A percentile compares a stretch with the other conserved stretches of the same genome.
Evolutionary conservation across 495 filamentous ascomycete species (phyloP).

Genomic region (Talaromyces liani): DNA sequence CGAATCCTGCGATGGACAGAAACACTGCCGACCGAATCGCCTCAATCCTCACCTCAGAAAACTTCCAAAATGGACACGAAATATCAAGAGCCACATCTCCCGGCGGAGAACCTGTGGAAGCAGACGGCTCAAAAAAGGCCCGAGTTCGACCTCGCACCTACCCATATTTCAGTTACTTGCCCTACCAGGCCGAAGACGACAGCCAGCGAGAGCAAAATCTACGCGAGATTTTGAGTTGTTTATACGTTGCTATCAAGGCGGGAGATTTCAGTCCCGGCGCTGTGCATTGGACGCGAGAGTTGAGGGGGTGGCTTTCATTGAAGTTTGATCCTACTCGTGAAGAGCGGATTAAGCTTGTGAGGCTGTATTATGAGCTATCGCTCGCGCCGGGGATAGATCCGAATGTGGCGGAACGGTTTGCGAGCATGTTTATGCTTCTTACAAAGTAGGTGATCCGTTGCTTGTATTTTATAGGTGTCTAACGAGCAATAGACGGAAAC

Average conservation of each 20-base stretch:
- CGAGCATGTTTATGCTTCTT: constrained; percentile 91
- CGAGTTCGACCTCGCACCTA: constrained; percentile 85
- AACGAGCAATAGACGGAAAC: constrained; percentile 68
- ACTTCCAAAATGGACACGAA: constrained; percentile 42
- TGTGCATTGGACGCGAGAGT: constrained; percentile 93
- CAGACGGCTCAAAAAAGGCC: constrained; percentile 46
- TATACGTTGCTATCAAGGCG: constrained; percentile 83
- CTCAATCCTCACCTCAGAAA: constrained; percentile 36
- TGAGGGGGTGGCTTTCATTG: constrained; percentile 87
- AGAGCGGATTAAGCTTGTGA: constrained; percentile 74
- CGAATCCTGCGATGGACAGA: constrained; percentile 31
- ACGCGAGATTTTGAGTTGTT: constrained; percentile 78
- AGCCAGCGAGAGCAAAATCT: constrained; percentile 64
- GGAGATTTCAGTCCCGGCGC: constrained; percentile 93
- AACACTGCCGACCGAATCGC: constrained; percentile 20
- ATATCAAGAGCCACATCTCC: constrained; percentile 60
- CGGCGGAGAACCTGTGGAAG: constrained; percentile 49
- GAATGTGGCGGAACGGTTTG: constrained; percentile 77
- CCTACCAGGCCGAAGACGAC: constrained; percentile 77
- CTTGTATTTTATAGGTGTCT: constrained; percentile 2
- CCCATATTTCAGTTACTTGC: constrained; percentile 82
- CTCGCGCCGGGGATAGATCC: constrained; percentile 85
- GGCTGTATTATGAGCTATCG: constrained; percentile 88
- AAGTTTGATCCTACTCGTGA: constrained; percentile 91
- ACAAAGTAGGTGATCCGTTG: constrained; percentile 59